Conservation (phyloP, 306 rosid genomes). For the Quillaja saponaria region DNA sequence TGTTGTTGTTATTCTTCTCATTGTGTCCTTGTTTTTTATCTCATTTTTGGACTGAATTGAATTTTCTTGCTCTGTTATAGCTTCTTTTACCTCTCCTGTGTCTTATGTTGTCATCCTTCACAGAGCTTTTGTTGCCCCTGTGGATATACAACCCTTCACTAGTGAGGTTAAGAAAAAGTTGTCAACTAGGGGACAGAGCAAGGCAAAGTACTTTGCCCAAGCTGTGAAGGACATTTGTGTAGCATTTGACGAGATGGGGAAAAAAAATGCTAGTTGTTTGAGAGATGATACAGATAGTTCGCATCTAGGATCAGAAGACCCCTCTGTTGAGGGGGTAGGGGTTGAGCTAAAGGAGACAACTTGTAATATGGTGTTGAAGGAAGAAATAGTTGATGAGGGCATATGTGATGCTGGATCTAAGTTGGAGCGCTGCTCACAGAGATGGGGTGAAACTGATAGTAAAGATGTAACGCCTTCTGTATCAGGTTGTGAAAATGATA, state of each 20-base stretch:
- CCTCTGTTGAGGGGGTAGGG: conserved; percentile 52
- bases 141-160: conserved; percentile 85
- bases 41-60: conserved; percentile 18
- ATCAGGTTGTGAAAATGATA: conserved; percentile 42
- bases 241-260: conserved; percentile 77
- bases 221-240: conserved; percentile 89
- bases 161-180: conserved; percentile 65
- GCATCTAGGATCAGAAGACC: conserved; percentile 62
- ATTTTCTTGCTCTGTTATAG: not conserved
- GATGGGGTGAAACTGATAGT: conserved; percentile 49
- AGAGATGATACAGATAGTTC: conserved; percentile 63
- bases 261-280: conserved; percentile 56
- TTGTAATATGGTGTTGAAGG: conserved; percentile 41
- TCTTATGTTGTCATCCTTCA: conserved; percentile 32
- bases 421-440: conserved; percentile 59
- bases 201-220: conserved; percentile 72
- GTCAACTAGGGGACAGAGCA: conserved; percentile 70
- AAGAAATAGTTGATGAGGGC: conserved; percentile 37
- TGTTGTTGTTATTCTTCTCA: too few species aligned
- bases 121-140: conserved; percentile 98
- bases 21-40: conserved; percentile 7
- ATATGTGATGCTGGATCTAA: conserved; percentile 44
- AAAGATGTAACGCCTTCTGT: conserved; percentile 47
- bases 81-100: conserved; percentile 23
- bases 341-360: conserved; percentile 49